These are phyloP conservation scores for Pleurotus platypus DNA, from an alignment of 768 basidiomycete genomes.

Conservation along the genomic window DNA sequence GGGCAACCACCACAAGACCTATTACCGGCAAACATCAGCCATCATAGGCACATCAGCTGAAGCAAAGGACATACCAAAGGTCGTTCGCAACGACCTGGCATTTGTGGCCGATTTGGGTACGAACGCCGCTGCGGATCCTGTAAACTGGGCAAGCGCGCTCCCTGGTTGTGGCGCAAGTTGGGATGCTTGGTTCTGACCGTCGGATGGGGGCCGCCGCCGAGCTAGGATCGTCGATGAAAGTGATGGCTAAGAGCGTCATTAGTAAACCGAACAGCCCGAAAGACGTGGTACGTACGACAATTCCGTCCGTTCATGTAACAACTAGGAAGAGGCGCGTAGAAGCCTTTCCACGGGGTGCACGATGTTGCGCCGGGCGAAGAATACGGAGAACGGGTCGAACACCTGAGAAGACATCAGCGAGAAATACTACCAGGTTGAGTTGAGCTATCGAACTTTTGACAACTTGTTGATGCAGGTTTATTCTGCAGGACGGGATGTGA, in stretches of 20 bases:
- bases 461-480: conserved; percentile 11
- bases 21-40: not conserved
- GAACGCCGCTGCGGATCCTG: conserved; percentile 12
- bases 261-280: too few relatives aligned
- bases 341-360: conserved; percentile 16
- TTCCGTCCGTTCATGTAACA: conserved; percentile 11
- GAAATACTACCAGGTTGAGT: too few relatives aligned
- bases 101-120: conserved; percentile 14
- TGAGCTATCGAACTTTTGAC: conserved; percentile 14
- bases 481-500: not conserved
- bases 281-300: conserved; percentile 16
- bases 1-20: conserved; percentile 29
- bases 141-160: conserved; percentile 22
- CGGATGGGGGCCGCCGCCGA: conserved; percentile 5
- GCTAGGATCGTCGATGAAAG: conserved; percentile 7
- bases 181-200: conserved; percentile 8
- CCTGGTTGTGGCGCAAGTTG: conserved; percentile 15
- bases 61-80: conserved; percentile 17
- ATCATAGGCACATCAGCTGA: not conserved
- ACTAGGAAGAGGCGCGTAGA: conserved; percentile 12
- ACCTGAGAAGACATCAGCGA: conserved; percentile 10
- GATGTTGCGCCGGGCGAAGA: conserved; percentile 18
- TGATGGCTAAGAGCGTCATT: conserved; percentile 7
- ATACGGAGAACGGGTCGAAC: conserved; percentile 20
- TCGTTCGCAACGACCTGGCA: conserved; percentile 21